Base-by-base conservation (phyloP, 306 rosid species). In the Lablab purpureus region DNA sequence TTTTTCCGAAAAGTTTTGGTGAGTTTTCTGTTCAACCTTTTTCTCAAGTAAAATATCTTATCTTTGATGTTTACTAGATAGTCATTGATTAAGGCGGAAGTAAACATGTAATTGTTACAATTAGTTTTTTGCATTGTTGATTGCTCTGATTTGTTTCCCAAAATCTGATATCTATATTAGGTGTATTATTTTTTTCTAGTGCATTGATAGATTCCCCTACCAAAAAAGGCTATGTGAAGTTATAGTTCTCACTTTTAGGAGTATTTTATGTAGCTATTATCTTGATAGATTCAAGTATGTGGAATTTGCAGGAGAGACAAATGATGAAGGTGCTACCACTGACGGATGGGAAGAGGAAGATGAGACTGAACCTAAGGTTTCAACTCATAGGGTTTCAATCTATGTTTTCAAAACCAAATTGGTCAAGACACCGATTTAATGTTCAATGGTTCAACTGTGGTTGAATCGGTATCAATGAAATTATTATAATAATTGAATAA, bases 331-430 rank as follows among this genome's bases (percentile, higher is more conserved):
- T 46, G 80, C 56, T 58, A 60, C 58, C 67, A 67, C 78, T 13
- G 90, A 86, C 75, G 92, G 77, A 75, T 86, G 90, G 91, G 91
- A 90, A 70, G 91, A 87, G 58, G 94, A 88, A 79, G 93, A 87
- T 8, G 92, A 73, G 23, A 23, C 79, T 18, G 91, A 89, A 54
- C 90, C 97, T 47, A 82, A 83, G 95, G 97, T 95, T 45, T 74
- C 41, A 69, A 80, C 51, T 63, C 15, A 1, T 10, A 51, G n/a
- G 30, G 56, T 72, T 64, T 40, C 45, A 40, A 40, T 40, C 45
- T 9, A 40, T 10, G 12, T 40, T 40, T 40, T 8, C 13, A 40
- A 40, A 40, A 40, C 13, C 2, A 40, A 40, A 40, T 13, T 40
- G 12, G 4, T 40, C 13, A 40, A 40, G 4, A 10, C 10, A 40